Evolutionary conservation across 2,329 filamentous ascomycete species (phyloP).

Genomic region (Colletotrichum orchidophilum): DNA sequence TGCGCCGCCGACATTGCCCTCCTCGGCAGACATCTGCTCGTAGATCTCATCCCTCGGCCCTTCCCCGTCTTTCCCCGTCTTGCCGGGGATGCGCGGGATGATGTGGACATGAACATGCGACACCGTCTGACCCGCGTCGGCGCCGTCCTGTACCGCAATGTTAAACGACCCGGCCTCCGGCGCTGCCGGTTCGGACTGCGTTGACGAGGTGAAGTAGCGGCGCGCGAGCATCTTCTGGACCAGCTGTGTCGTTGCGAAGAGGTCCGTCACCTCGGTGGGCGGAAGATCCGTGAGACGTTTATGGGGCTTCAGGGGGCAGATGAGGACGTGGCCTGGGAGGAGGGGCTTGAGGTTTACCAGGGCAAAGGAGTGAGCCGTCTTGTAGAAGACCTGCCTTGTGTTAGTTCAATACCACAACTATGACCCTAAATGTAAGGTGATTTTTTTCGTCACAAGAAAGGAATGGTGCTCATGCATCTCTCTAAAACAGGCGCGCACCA

Average conservation of each 20-base stretch:
- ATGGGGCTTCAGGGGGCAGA: constrained; percentile 78
- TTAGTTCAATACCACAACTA: not conserved
- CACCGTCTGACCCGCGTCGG: constrained; percentile 91
- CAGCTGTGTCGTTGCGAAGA: constrained; percentile 87
- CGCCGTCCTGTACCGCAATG: constrained; percentile 93
- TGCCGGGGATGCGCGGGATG: constrained; percentile 75
- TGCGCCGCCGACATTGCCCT: constrained; percentile 81
- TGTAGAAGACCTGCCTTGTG: constrained; percentile 79
- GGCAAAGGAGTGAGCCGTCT: constrained; percentile 81
- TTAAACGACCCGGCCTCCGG: constrained; percentile 80
- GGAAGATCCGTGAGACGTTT: constrained; percentile 80
- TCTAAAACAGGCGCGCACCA: not conserved
- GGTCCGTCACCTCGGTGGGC: constrained; percentile 76
- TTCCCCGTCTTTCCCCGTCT: constrained; percentile 52
- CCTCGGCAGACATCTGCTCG: constrained; percentile 81
- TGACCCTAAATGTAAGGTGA: too few relatives aligned
- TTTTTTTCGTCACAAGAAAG: not conserved
- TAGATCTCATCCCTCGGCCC: constrained; percentile 79
- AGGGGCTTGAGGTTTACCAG: constrained; percentile 96
- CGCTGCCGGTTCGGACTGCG: constrained; percentile 58
- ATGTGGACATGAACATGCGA: constrained; percentile 93
- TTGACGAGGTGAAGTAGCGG: constrained; percentile 56
- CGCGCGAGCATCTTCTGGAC: constrained; percentile 79
- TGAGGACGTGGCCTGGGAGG: constrained; percentile 89
- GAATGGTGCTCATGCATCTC: not conserved